phyloP scores from a whole-genome alignment of 345 rosid species.

The Punica granatum region DNA sequence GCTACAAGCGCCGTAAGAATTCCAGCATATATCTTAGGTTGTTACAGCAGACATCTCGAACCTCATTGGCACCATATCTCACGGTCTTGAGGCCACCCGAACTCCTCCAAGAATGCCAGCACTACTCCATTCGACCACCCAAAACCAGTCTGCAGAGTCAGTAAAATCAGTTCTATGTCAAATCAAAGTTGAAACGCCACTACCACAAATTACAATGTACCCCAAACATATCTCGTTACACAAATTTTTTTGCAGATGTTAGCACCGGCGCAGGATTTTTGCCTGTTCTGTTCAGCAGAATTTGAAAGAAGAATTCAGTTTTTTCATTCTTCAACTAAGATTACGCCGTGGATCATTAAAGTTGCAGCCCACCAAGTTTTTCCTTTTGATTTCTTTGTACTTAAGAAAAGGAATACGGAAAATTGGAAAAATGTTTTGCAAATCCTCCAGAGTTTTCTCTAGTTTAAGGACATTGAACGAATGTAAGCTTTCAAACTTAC shows the following conservation, averaged over 20 bases:
- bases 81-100: constrained; percentile 74
- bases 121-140: constrained; percentile 97
- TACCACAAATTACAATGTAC: background rate
- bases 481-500: constrained; percentile 16
- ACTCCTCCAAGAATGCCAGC: constrained; percentile 77
- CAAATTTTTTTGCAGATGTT: no score
- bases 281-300: background rate
- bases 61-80: constrained; percentile 30
- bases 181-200: background rate
- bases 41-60: no score
- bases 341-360: no score
- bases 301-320: background rate
- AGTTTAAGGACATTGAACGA: background rate
- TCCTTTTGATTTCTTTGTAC: no score
- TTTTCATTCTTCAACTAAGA: background rate
- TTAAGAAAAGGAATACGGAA: no score
- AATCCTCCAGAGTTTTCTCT: background rate
- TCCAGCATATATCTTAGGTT: background rate
- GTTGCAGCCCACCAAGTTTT: background rate
- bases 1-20: background rate
- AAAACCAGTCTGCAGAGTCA: constrained; percentile 69
- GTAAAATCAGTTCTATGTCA: constrained; percentile 8
- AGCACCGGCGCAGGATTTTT: background rate
- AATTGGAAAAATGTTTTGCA: no score
- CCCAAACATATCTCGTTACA: background rate